phyloP scores from a whole-genome alignment of 2,329 filamentous ascomycete species.

The Fusarium sp. region DNA sequence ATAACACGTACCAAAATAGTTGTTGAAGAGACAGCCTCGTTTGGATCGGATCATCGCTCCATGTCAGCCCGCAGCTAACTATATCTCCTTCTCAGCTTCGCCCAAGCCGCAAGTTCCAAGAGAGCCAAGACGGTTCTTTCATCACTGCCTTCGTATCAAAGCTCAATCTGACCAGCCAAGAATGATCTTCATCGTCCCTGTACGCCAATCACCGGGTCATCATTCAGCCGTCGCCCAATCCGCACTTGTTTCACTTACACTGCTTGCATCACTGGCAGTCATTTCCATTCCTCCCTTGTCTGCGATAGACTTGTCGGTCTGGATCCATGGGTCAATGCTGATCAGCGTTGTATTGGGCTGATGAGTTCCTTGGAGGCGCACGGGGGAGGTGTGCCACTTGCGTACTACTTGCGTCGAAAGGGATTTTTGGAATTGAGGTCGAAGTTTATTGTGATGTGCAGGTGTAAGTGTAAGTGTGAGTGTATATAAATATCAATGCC shows the following conservation, averaged over 20 bases:
- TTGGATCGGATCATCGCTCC: no score
- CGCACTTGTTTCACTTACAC: slow-evolving; percentile 5
- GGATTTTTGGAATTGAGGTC: no score
- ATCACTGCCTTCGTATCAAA: slow-evolving; percentile 22
- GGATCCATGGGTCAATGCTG: not conserved
- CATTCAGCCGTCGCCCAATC: slow-evolving; percentile 18
- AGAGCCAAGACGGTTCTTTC: not conserved
- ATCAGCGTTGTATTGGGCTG: slow-evolving; percentile 6
- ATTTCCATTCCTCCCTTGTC: not conserved
- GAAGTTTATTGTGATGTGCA: not conserved
- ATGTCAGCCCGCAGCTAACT: not conserved
- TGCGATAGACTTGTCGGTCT: no score
- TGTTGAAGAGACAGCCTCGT: no score
- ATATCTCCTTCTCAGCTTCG: not conserved
- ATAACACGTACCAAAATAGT: no score
- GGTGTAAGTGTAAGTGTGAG: no score
- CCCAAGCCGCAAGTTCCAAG: not conserved
- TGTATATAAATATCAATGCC: not conserved
- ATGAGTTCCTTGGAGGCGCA: not conserved
- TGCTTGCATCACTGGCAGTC: not conserved
- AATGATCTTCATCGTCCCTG: slow-evolving; percentile 10
- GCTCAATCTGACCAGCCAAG: slow-evolving; percentile 14
- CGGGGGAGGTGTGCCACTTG: not conserved
- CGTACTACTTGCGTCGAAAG: not conserved
- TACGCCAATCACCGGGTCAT: slow-evolving; percentile 15